Percentiles rank a stretch among this genome's conserved stretches.
These are phyloP conservation scores for Tilletia indica DNA, from an alignment of 1,284 basidiomycete species.

Conservation along the genomic window DNA sequence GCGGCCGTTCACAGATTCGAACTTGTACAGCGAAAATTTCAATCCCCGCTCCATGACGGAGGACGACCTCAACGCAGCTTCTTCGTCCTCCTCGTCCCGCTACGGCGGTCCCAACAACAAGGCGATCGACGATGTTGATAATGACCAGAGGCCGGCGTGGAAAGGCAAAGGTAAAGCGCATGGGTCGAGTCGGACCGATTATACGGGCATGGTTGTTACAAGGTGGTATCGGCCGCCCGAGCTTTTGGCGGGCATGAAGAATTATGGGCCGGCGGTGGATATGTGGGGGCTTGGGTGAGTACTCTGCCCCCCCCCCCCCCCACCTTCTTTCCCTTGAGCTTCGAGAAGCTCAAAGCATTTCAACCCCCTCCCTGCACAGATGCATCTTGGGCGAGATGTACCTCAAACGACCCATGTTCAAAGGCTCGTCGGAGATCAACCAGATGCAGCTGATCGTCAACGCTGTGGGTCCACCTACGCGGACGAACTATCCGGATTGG, in stretches of 20 bases:
- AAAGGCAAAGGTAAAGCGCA: constrained; percentile 1
- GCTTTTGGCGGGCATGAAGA: constrained; percentile 78
- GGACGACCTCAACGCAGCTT: too few species aligned
- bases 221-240: constrained; percentile 98
- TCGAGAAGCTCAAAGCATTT: too few species aligned
- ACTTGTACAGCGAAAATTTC: too few species aligned
- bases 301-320: constrained; percentile 27
- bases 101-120: neutral
- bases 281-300: constrained; percentile 96
- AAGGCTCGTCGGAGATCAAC: constrained; percentile 81
- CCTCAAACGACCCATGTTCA: constrained; percentile 78
- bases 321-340: too few species aligned
- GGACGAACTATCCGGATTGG: constrained; percentile 73
- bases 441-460: constrained; percentile 86
- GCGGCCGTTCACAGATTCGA: constrained; percentile 59
- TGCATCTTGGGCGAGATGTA: constrained; percentile 98
- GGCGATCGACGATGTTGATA: neutral
- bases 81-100: too few species aligned
- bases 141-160: neutral
- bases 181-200: constrained; percentile 58
- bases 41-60: neutral
- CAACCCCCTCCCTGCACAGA: constrained; percentile 58
- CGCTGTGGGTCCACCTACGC: constrained; percentile 81
- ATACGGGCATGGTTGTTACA: constrained; percentile 98
- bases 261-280: constrained; percentile 91